phyloP scores from a whole-genome alignment of 805 yeast genomes.

The Metschnikowia cerradonensis region DNA sequence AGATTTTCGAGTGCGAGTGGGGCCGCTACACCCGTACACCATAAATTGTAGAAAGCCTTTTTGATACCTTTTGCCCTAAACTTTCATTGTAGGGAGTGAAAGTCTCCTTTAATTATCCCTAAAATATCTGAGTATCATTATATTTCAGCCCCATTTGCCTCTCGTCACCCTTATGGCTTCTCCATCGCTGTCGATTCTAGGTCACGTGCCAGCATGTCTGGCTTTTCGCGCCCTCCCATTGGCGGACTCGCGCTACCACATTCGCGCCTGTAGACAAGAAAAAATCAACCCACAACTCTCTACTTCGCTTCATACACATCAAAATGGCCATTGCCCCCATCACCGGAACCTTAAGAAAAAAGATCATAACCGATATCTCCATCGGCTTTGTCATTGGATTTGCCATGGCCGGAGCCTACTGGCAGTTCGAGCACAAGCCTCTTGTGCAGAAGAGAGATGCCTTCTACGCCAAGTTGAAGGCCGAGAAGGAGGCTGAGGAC shows the following conservation, averaged over 20 bases:
- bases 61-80: too few relatives aligned
- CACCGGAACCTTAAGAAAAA: constrained; percentile 76
- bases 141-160: too few relatives aligned
- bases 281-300: constrained; percentile 1
- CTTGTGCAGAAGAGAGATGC: constrained; percentile 73
- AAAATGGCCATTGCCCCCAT: constrained; percentile 81
- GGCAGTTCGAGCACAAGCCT: constrained; percentile 87
- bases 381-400: constrained; percentile 63
- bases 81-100: background rate
- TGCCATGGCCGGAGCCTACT: constrained; percentile 57
- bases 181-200: background rate
- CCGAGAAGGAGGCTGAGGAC: constrained; percentile 63
- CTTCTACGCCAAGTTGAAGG: constrained; percentile 75
- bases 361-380: constrained; percentile 72
- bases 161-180: too few relatives aligned
- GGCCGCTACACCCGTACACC: background rate
- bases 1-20: constrained; percentile 1
- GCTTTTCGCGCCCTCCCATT: constrained; percentile 12
- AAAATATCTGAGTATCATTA: too few relatives aligned
- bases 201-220: constrained; percentile 1
- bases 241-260: constrained; percentile 6
- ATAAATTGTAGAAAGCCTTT: background rate
- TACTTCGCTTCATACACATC: constrained; percentile 5
- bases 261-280: constrained; percentile 8
- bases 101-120: too few relatives aligned